Base-by-base conservation (phyloP, 345 rosid species). In the Kernera saxatilis region DNA sequence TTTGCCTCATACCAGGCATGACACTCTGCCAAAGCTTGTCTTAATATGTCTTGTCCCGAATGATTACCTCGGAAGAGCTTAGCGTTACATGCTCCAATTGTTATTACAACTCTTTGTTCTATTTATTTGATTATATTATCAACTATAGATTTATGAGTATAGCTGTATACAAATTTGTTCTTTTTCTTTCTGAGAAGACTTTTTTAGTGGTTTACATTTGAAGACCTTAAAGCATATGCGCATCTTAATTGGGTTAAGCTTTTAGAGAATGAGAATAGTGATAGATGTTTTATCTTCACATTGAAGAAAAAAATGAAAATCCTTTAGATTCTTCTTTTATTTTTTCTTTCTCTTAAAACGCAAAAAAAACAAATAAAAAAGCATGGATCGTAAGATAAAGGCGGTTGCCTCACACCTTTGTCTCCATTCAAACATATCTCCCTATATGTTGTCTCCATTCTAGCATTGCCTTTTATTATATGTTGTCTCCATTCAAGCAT, bases 361-460 rank as follows among this genome's bases (percentile, higher is more conserved):
- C 33, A 3, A 25, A 23, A 3, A 25, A 23, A 66, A 51, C 25
- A 53, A n/a, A 22, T 18, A 46, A 45, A 18, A 22, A 67, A 5
- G 5, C 5, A 45, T 41, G 64, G 63, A 46, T 54, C n/a, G 14
- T 29, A 49, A 33, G 3, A 57, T 21, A 43, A 43, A 55, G 73
- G 35, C 64, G 72, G 64, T 68, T 68, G 44, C 27, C 41, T 33
- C 41, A 33, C 60, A 55, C 39, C 60, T 55, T 55, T 32, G 41
- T 55, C n/a, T 5, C 41, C n/a, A 32, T 21, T 32, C 60, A 32
- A 32, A 32, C 26, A 19, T 23, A 18, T 39, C 37, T 6, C n/a
- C 58, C 25, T 30, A 5, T 54, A 54, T 17, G 23, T 53, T 53
- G 53, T 54, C 53, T 10, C 15, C 45, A 56, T 53, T 40, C 30